These are phyloP conservation scores for Pseudohyphozyma bogoriensis DNA, from an alignment of 768 basidiomycete species.

Conservation along the genomic window DNA sequence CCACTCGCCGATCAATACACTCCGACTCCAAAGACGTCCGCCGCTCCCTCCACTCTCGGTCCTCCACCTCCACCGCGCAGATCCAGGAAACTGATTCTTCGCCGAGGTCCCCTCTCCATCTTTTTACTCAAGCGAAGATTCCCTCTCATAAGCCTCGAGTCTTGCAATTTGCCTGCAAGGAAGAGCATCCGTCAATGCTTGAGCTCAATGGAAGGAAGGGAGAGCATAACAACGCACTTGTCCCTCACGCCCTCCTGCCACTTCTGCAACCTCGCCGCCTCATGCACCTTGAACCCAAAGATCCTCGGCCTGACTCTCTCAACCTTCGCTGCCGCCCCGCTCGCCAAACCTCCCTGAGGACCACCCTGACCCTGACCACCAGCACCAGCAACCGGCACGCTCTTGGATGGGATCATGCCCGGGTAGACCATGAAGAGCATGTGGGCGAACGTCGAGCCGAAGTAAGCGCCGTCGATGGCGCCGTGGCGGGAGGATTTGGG, in stretches of 20 bases:
- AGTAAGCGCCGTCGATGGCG: slow-evolving; percentile 95
- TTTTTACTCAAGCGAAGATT: too few relatives aligned
- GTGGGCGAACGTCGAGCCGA: slow-evolving; percentile 95
- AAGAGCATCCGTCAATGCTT: not conserved
- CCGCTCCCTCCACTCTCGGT: too few relatives aligned
- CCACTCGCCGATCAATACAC: too few relatives aligned
- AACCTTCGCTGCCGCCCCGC: slow-evolving; percentile 64
- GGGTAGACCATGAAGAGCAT: slow-evolving; percentile 96
- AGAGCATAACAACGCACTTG: slow-evolving; percentile 19
- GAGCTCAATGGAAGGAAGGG: not conserved
- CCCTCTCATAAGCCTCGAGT: not conserved
- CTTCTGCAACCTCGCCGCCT: slow-evolving; percentile 80
- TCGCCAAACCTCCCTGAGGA: slow-evolving; percentile 27
- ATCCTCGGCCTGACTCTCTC: slow-evolving; percentile 87
- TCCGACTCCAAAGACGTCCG: too few relatives aligned
- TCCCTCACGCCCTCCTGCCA: slow-evolving; percentile 95
- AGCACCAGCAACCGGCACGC: slow-evolving; percentile 35
- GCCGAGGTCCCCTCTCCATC: too few relatives aligned
- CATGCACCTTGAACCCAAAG: slow-evolving; percentile 93
- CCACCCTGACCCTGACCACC: slow-evolving; percentile 32
- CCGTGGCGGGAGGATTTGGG: slow-evolving; percentile 96
- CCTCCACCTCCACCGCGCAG: too few relatives aligned
- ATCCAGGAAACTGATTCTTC: too few relatives aligned
- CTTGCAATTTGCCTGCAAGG: slow-evolving; percentile 7
- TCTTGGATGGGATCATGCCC: slow-evolving; percentile 76